Percentiles rank a stretch among this genome's conserved stretches.
Conservation (phyloP, 306 rosid species). For the Comarum palustre region DNA sequence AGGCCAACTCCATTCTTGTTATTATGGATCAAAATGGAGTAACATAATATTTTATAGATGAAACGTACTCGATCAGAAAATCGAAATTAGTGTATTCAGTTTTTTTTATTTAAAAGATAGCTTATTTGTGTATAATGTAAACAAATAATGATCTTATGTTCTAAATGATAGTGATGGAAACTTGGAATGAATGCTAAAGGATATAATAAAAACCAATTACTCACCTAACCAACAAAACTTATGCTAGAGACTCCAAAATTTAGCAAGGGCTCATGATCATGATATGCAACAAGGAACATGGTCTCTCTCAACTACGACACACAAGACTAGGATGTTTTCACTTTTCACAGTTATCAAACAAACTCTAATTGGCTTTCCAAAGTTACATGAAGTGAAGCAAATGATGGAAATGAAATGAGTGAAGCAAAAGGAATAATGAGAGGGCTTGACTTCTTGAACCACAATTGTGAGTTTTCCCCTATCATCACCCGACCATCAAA, state of each 20-base stretch:
- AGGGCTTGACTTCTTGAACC: slow-evolving; percentile 44
- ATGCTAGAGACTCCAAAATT: background rate
- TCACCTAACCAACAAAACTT: background rate
- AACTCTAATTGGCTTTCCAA: background rate
- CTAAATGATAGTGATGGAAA: no score
- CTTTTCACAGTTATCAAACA: background rate
- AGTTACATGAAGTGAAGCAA: slow-evolving; percentile 26
- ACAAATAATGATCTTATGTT: background rate
- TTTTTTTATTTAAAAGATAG: background rate
- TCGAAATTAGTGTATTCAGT: background rate
- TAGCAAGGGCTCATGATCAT: no score
- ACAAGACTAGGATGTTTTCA: slow-evolving; percentile 1
- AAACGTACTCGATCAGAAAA: background rate
- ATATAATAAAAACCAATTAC: no score
- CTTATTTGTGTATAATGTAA: background rate
- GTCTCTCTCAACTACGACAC: background rate
- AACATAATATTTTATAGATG: background rate
- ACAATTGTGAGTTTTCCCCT: slow-evolving; percentile 15
- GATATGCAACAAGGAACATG: background rate
- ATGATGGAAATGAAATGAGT: slow-evolving; percentile 9
- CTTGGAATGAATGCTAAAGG: no score
- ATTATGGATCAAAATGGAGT: background rate
- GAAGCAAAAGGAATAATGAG: slow-evolving; percentile 21
- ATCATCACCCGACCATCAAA: slow-evolving; percentile 61
- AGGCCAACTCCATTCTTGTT: background rate